phyloP scores from a whole-genome alignment of 139 green algal genomes.

The Gonium pectorale region DNA sequence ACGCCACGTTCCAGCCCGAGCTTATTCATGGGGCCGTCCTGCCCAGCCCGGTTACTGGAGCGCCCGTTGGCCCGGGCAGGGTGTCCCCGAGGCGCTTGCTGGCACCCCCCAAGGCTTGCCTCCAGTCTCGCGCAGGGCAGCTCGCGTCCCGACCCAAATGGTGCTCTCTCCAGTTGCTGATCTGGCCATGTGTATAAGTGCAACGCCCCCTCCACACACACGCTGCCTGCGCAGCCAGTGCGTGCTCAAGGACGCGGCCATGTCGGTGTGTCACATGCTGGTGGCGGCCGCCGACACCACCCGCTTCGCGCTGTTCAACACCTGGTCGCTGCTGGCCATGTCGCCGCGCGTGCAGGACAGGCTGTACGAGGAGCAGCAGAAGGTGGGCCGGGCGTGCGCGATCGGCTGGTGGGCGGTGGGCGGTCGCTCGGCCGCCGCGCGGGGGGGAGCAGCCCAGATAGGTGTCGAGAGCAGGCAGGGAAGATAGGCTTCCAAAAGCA shows the following conservation, averaged over 20 bases:
- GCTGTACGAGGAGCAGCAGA: conserved; percentile 36
- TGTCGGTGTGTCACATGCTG: not conserved
- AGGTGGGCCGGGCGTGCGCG: not conserved
- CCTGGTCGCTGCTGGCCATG: not conserved
- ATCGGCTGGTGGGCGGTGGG: no score
- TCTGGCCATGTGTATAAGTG: not conserved
- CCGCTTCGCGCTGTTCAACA: conserved; percentile 33
- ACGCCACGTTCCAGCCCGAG: no score
- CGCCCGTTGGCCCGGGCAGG: no score
- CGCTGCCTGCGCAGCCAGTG: not conserved
- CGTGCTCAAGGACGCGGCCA: not conserved
- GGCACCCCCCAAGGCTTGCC: not conserved
- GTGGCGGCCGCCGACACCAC: conserved; percentile 40
- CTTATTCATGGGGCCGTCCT: no score
- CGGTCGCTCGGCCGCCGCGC: not conserved
- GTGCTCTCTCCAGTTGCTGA: not conserved
- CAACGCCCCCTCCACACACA: not conserved
- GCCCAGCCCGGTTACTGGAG: no score
- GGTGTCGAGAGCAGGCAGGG: not conserved
- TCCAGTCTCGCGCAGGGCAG: not conserved
- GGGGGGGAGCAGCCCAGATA: not conserved
- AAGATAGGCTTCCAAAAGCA: not conserved
- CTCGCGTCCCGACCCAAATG: not conserved
- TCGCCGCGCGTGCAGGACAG: conserved; percentile 3
- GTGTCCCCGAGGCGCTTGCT: no score